Base-by-base conservation (phyloP, 768 basidiomycete genomes). In the Exsudoporus frostii region DNA sequence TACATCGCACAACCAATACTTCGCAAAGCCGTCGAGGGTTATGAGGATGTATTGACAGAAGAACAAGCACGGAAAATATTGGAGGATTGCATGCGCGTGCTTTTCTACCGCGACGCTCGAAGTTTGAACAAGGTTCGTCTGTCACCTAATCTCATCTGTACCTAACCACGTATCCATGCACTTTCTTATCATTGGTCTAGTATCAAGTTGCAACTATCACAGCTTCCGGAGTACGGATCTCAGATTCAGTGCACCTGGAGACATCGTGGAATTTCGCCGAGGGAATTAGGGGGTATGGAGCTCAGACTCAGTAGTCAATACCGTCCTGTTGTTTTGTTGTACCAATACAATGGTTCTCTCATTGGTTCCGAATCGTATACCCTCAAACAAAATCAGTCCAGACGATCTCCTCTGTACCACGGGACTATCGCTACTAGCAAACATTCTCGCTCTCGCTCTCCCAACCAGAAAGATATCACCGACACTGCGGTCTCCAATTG, bases 71-170 rank as follows among this genome's bases (percentile, higher is more conserved):
- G 79, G 24, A 74, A 79, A 62, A 87, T 98, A 54, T 66, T 99
- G 48, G 83, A 89, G 63, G 83, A 89, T 45, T 85, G 88, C 67
- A 91, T 99, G 86, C 84, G 85, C 59, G 94, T 98, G 15, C 79
- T 99, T 44, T 98, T 87, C 74, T 99, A 99, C 74, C 84, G 97
- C 40, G 97, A 99, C 63, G 96, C 96, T 7, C 80, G 96, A 60
- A 92, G 90, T 75, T 75, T 95, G 70, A 90, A 98, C 80, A 97
- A 98, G 83, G 95, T 92, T 57, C 30, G 78, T 65, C 40, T 24
- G 20, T 24, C 42, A 15, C 19, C 24, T 25, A 6, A 13, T 43
- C 30, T 27, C 55, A 17, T 39, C 52, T 22, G 6, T 20, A 2
- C 20, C 30, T 1, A 19, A n/a, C 30, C 19, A 29, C n/a, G 22